Evolutionary conservation across 441 rosid genomes (phyloP).

Genomic region (Eruca vesicaria): DNA sequence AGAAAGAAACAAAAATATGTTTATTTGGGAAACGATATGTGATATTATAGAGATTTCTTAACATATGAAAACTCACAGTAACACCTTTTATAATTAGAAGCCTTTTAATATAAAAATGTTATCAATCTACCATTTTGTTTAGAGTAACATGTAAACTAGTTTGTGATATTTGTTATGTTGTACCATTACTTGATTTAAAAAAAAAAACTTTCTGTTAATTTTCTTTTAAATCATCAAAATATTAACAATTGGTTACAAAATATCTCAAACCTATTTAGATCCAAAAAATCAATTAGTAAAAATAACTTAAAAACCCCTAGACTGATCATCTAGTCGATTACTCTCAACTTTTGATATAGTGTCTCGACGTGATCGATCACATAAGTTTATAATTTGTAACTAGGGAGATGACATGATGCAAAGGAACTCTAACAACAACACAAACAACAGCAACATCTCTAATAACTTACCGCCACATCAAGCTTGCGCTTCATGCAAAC

Average conservation of each 20-base stretch:
- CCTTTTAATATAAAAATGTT: neutral
- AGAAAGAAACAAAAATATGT: neutral
- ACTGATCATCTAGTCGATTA: neutral
- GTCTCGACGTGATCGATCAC: neutral
- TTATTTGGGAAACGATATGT: neutral
- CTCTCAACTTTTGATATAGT: neutral
- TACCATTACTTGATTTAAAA: neutral
- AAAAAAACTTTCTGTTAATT: neutral
- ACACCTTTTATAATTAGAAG: neutral
- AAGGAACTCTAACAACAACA: neutral
- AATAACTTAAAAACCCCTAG: neutral
- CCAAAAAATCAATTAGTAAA: neutral
- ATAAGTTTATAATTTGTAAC: neutral
- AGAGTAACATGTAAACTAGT: neutral
- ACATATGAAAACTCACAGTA: neutral
- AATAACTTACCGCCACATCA: constrained; percentile 31
- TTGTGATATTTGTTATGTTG: neutral
- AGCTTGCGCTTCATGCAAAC: constrained; percentile 45
- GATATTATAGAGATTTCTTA: neutral
- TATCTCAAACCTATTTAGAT: neutral
- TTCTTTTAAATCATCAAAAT: neutral
- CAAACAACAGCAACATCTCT: constrained; percentile 2
- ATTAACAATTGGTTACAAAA: neutral
- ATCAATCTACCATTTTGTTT: neutral
- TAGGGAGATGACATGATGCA: constrained; percentile 37